These are phyloP conservation scores for Trichophyton schoenleinii DNA, from an alignment of 2,329 filamentous ascomycete species.

Conservation along the genomic window DNA sequence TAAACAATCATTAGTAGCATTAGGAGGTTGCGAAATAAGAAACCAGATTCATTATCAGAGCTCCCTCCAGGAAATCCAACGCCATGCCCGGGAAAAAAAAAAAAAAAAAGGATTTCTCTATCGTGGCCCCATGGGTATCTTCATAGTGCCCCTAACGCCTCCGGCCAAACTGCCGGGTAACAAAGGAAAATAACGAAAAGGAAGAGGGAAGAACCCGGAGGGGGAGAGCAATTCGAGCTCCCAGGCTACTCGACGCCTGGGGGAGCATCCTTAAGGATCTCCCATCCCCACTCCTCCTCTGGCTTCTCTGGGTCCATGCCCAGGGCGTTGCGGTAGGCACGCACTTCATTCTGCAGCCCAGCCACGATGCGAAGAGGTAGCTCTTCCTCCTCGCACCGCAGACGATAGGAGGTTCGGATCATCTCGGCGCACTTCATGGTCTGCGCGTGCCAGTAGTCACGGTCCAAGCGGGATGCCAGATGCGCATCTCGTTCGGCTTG, in stretches of 20 bases:
- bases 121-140: background rate
- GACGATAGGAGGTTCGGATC: slow-evolving; percentile 36
- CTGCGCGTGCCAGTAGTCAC: slow-evolving; percentile 38
- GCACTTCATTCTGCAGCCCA: slow-evolving; percentile 38
- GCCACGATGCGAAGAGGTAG: slow-evolving; percentile 32
- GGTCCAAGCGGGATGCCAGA: slow-evolving; percentile 36
- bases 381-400: slow-evolving; percentile 38
- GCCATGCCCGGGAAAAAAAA: background rate
- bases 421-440: slow-evolving; percentile 37
- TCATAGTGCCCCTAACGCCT: background rate
- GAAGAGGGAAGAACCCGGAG: background rate
- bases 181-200: background rate
- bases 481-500: slow-evolving; percentile 40
- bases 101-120: background rate
- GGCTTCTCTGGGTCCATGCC: slow-evolving; percentile 37
- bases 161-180: background rate
- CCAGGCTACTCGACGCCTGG: slow-evolving; percentile 10
- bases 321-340: slow-evolving; percentile 35
- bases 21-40: background rate
- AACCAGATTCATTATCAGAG: background rate
- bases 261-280: slow-evolving; percentile 32
- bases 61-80: background rate
- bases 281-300: slow-evolving; percentile 39
- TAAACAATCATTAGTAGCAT: background rate
- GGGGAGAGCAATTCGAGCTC: background rate